phyloP scores from a whole-genome alignment of 2,329 filamentous ascomycete genomes.

The Diaporthe vaccinii region DNA sequence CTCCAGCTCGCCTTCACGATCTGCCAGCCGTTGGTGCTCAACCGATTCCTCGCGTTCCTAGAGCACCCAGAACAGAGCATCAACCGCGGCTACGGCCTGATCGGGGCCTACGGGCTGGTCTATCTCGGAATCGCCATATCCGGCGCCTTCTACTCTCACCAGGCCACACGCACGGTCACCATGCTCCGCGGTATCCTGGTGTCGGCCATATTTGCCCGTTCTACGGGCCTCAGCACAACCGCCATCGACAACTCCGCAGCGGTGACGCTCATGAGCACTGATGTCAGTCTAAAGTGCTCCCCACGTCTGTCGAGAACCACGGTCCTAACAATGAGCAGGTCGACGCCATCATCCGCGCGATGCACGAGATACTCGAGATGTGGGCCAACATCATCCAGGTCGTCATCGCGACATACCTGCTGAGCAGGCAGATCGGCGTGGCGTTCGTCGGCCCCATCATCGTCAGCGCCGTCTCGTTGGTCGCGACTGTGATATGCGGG shows the following conservation, averaged over 20 bases:
- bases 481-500: constrained; percentile 11
- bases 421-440: constrained; percentile 52
- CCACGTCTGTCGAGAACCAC: accelerated
- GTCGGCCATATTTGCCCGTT: constrained; percentile 52
- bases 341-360: constrained; percentile 52
- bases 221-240: constrained; percentile 48
- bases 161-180: constrained; percentile 50
- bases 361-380: constrained; percentile 45
- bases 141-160: constrained; percentile 50
- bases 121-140: constrained; percentile 46
- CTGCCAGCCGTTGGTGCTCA: constrained; percentile 54
- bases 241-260: constrained; percentile 51
- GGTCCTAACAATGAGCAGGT: constrained; percentile 45
- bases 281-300: constrained; percentile 49
- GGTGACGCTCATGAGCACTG: constrained; percentile 58
- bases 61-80: constrained; percentile 41
- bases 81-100: constrained; percentile 47
- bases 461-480: constrained; percentile 15
- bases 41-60: constrained; percentile 51
- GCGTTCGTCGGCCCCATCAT: constrained; percentile 49
- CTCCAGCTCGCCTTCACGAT: constrained; percentile 53
- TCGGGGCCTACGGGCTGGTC: constrained; percentile 39
- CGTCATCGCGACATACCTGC: constrained; percentile 50
- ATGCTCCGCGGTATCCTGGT: constrained; percentile 51
- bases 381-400: constrained; percentile 55